Percentiles rank a stretch among this genome's conserved stretches.
phyloP scores from a whole-genome alignment of 1,139 yeast genomes.

The Saccharomycopsis phalli region DNA sequence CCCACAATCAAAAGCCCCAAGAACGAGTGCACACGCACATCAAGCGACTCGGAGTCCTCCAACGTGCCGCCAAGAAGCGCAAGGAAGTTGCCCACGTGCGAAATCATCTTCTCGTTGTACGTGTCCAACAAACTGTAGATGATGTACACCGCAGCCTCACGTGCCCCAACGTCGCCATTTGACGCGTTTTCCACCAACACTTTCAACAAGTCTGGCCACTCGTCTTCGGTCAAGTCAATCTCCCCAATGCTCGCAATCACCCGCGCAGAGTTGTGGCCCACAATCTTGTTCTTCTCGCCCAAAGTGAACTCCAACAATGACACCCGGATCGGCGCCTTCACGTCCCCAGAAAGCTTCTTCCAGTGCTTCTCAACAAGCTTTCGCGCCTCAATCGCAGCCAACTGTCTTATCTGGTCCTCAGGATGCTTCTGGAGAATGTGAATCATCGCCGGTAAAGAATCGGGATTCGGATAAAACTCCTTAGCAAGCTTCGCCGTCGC shows the following conservation, averaged over 20 bases:
- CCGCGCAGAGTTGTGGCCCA: conserved; percentile 85
- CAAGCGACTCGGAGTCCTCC: conserved; percentile 51
- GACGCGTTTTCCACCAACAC: conserved; percentile 64
- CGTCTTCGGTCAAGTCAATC: conserved; percentile 51
- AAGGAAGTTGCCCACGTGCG: conserved; percentile 59
- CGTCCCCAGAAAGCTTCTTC: conserved; percentile 46
- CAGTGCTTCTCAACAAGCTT: conserved; percentile 70
- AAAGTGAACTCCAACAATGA: conserved; percentile 65
- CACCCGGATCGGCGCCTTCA: conserved; percentile 54
- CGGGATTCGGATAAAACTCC: conserved; percentile 64
- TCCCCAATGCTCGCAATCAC: conserved; percentile 82
- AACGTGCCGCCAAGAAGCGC: conserved; percentile 61
- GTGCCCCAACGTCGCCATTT: conserved; percentile 47
- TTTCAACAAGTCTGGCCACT: conserved; percentile 77
- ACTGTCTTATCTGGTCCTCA: conserved; percentile 43
- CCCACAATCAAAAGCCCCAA: conserved; percentile 75
- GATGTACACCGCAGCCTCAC: conserved; percentile 81
- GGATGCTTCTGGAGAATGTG: conserved; percentile 66
- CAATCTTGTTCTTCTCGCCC: conserved; percentile 52
- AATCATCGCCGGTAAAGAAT: conserved; percentile 72
- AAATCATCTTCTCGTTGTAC: conserved; percentile 47
- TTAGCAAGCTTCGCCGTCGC: conserved; percentile 71
- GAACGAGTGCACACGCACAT: conserved; percentile 76
- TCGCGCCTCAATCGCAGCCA: conserved; percentile 94
- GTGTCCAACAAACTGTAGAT: conserved; percentile 72